Evolutionary conservation across 768 basidiomycete species (phyloP).

Genomic region (Tylopilus sp.): DNA sequence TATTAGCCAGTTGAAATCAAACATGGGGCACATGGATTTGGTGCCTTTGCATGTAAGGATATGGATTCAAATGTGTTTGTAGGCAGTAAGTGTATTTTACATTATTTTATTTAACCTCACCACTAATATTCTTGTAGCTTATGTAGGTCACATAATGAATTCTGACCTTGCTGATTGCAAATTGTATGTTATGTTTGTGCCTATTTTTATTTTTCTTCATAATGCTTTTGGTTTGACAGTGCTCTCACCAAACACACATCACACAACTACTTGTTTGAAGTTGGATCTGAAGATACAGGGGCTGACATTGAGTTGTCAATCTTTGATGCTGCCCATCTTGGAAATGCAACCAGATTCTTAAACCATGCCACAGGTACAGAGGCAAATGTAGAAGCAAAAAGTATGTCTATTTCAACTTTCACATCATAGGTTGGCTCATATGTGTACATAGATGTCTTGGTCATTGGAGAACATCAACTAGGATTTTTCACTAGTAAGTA

Average conservation of each 20-base stretch:
- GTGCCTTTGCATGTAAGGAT: conserved; percentile 39
- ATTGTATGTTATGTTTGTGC: not conserved
- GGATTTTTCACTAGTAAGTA: conserved; percentile 36
- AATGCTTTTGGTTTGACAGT: conserved; percentile 4
- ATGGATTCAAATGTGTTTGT: conserved; percentile 27
- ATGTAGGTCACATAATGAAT: conserved; percentile 32
- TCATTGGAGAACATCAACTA: conserved; percentile 36
- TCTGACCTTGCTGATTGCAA: conserved; percentile 10
- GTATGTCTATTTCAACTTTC: conserved; percentile 20
- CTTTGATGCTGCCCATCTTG: conserved; percentile 39
- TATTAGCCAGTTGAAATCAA: conserved; percentile 36
- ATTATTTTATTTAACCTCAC: too few relatives aligned
- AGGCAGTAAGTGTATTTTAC: conserved; percentile 26
- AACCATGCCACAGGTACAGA: conserved; percentile 30
- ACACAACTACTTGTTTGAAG: conserved; percentile 37
- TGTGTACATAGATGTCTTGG: conserved; percentile 19
- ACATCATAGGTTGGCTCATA: not conserved
- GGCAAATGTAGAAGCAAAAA: conserved; percentile 20
- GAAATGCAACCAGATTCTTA: conserved; percentile 44
- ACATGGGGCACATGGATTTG: conserved; percentile 38
- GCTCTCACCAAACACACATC: conserved; percentile 5
- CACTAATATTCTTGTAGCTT: conserved; percentile 30
- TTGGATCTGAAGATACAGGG: not conserved
- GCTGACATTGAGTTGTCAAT: not conserved
- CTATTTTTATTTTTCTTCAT: not conserved